A percentile compares a stretch with the other conserved stretches of the same genome.
Conservation (phyloP, 257 asterid genomes). For the Solanum virginianum region DNA sequence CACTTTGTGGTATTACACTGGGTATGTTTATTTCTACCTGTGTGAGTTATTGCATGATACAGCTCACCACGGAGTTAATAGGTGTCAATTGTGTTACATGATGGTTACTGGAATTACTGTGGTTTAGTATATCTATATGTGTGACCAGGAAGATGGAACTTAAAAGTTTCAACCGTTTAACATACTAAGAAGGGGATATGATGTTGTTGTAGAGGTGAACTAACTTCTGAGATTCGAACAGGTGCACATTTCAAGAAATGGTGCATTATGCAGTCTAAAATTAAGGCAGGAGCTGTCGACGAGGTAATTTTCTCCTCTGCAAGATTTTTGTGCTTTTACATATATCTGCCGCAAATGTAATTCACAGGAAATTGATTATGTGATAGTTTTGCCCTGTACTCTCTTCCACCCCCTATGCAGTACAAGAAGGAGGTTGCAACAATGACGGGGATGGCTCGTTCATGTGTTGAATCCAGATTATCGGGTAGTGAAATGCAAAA, state of each 20-base stretch:
- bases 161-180: not conserved
- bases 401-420: conserved; percentile 25
- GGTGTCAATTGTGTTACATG: not conserved
- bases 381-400: not conserved
- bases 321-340: not conserved
- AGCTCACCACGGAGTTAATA: not conserved
- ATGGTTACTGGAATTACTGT: not conserved
- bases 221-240: conserved; percentile 10
- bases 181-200: not conserved
- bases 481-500: not conserved
- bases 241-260: conserved; percentile 91
- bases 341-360: not conserved
- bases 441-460: conserved; percentile 59
- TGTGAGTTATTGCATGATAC: not conserved
- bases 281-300: conserved; percentile 52
- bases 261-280: conserved; percentile 86
- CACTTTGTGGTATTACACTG: not conserved
- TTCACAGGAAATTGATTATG: not conserved
- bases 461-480: conserved; percentile 37
- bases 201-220: not conserved
- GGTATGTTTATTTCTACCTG: not conserved
- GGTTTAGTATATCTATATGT: not conserved
- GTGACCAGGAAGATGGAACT: not conserved
- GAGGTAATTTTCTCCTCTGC: conserved; percentile 37
- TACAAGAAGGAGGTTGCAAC: conserved; percentile 67